phyloP scores from a whole-genome alignment of 495 filamentous ascomycete species.

The Viridothelium virens region DNA sequence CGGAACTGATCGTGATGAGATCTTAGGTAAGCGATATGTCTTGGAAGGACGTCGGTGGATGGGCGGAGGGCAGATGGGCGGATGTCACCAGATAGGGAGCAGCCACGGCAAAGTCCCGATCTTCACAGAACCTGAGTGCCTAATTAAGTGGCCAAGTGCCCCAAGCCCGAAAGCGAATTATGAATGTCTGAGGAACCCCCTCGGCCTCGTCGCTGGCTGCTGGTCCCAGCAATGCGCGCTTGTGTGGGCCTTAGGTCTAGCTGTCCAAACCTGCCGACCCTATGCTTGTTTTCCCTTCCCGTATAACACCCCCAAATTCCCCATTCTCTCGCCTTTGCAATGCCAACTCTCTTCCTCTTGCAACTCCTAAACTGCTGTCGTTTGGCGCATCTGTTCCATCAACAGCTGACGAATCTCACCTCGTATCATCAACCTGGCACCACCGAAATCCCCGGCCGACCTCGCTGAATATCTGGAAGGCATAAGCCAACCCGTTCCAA shows the following conservation, averaged over 20 bases:
- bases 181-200: slow-evolving; percentile 11
- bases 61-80: background rate
- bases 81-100: background rate
- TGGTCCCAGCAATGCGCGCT: background rate
- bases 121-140: background rate
- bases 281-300: slow-evolving; percentile 12
- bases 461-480: background rate
- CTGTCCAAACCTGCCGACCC: slow-evolving; percentile 12
- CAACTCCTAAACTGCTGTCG: slow-evolving; percentile 11
- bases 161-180: slow-evolving; percentile 5
- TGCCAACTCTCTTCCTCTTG: slow-evolving; percentile 8
- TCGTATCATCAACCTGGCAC: background rate
- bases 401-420: background rate
- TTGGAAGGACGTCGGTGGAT: background rate
- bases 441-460: background rate
- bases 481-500: background rate
- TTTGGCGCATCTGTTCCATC: slow-evolving; percentile 8
- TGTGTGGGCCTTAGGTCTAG: slow-evolving; percentile 9
- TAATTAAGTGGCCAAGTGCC: background rate
- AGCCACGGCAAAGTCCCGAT: slow-evolving; percentile 10
- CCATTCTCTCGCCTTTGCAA: slow-evolving; percentile 2
- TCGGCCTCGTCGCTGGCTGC: slow-evolving; percentile 7
- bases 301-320: slow-evolving; percentile 8
- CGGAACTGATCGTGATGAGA: background rate
- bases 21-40: background rate